Evolutionary conservation across 371 early-diverging fungal genomes (phyloP), one percentile per base, ranked within the genome.

Genomic region (Mucor racemosus): DNA sequence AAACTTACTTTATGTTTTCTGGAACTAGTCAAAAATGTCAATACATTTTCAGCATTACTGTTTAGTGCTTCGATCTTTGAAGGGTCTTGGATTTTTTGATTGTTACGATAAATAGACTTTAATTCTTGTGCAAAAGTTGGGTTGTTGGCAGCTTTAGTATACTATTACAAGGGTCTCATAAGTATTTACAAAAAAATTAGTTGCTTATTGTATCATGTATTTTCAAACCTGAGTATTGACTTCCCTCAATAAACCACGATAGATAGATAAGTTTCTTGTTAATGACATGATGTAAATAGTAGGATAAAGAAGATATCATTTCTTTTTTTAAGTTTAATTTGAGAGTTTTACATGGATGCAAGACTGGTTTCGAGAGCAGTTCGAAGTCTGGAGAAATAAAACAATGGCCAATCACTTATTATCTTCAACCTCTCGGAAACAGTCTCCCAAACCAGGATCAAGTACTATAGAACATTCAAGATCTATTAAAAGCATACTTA

Each of bases 241-340:
- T 73, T 82, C 83, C 67, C 76, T 73, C 36, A 82, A 64, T 14
- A 82, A 60, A 31, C 77, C 66, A 59, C 83, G 80, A 38, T 80
- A 82, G 15, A 73, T 39, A 17, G 39, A 58, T 57, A 66, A 58
- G 13, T 60, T 64, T 65, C 58, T 68, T 40, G 72, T 66, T 60
- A 74, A n/a, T 7, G 62, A 44, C 60, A 60, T 60, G 26, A 26
- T 26, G 26, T 26, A 26, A 26, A 26, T 26, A 26, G 26, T 26
- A 26, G 26, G 26, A 26, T 26, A 26, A 26, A 26, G 26, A 26
- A 26, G 26, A 3, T 26, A 26, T 26, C 26, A 3, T 26, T 26
- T 26, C 26, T 26, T 26, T 26, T 26, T 26, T 26, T 26, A 26
- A 26, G 26, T 26, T 26, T 26, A 26, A 26, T 26, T 26, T 26